These are phyloP conservation scores for Cyberlindnera mississippiensis DNA, from an alignment of 805 yeast genomes.

Conservation along the genomic window DNA sequence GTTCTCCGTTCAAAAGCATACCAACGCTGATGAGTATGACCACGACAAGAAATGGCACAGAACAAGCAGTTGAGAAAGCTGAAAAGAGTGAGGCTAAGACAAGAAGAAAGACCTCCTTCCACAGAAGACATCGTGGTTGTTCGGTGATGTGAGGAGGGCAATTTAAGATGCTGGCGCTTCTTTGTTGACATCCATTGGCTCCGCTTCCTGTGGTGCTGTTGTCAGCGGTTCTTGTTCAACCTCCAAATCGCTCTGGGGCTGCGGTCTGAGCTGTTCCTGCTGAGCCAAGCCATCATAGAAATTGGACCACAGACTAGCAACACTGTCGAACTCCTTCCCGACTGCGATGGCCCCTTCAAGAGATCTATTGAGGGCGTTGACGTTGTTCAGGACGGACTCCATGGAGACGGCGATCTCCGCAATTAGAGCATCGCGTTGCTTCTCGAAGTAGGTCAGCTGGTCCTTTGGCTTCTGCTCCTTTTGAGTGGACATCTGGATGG, in stretches of 20 bases:
- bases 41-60: not conserved
- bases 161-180: not conserved
- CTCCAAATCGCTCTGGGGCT: not conserved
- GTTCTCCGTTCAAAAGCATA: not conserved
- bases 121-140: not conserved
- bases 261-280: slow-evolving; percentile 22
- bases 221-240: not conserved
- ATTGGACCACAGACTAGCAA: slow-evolving; percentile 64
- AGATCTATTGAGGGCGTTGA: slow-evolving; percentile 64
- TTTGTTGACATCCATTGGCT: not conserved
- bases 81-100: not conserved
- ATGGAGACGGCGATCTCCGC: slow-evolving; percentile 54
- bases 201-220: slow-evolving; percentile 4
- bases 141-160: slow-evolving; percentile 1
- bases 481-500: slow-evolving; percentile 5
- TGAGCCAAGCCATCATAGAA: slow-evolving; percentile 54
- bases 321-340: slow-evolving; percentile 72
- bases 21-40: no score
- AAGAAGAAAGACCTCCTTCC: not conserved
- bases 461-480: slow-evolving; percentile 8
- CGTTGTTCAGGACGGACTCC: slow-evolving; percentile 61
- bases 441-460: slow-evolving; percentile 43
- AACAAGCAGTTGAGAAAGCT: not conserved
- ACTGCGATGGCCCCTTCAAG: slow-evolving; percentile 65
- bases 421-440: slow-evolving; percentile 54